These are phyloP conservation scores for Wickerhamiella brachini DNA, from an alignment of 805 yeast genomes.

Conservation along the genomic window DNA sequence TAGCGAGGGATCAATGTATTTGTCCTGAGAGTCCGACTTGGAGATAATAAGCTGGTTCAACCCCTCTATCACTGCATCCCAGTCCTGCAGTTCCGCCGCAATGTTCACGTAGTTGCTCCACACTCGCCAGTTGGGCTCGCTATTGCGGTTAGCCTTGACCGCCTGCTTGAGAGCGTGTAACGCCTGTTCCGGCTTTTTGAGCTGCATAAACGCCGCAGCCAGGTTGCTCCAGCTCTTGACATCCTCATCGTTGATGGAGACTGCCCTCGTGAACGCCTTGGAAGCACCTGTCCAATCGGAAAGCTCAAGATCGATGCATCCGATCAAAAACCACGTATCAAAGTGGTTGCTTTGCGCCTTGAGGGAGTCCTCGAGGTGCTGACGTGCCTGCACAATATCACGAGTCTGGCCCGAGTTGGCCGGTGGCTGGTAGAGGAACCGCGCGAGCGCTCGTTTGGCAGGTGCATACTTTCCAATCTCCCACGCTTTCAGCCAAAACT, in stretches of 20 bases:
- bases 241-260: conserved; percentile 66
- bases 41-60: conserved; percentile 47
- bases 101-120: conserved; percentile 80
- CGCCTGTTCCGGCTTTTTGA: conserved; percentile 61
- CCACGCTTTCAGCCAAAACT: conserved; percentile 80
- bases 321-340: conserved; percentile 85
- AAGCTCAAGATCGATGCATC: conserved; percentile 73
- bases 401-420: conserved; percentile 35
- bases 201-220: conserved; percentile 59
- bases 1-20: conserved; percentile 54
- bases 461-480: conserved; percentile 63
- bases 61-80: conserved; percentile 79
- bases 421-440: conserved; percentile 57
- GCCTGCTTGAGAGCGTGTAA: conserved; percentile 77
- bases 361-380: conserved; percentile 63
- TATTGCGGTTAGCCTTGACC: conserved; percentile 42
- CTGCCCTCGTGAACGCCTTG: conserved; percentile 86
- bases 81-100: conserved; percentile 67
- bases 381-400: conserved; percentile 40
- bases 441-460: conserved; percentile 75
- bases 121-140: conserved; percentile 68
- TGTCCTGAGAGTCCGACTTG: conserved; percentile 40
- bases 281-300: conserved; percentile 63
- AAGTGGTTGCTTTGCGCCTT: conserved; percentile 56
- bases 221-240: conserved; percentile 85